Percentiles rank a stretch among this genome's conserved stretches.
phyloP scores from a whole-genome alignment of 31 red algal species.

The Asparagopsis taxiformis region DNA sequence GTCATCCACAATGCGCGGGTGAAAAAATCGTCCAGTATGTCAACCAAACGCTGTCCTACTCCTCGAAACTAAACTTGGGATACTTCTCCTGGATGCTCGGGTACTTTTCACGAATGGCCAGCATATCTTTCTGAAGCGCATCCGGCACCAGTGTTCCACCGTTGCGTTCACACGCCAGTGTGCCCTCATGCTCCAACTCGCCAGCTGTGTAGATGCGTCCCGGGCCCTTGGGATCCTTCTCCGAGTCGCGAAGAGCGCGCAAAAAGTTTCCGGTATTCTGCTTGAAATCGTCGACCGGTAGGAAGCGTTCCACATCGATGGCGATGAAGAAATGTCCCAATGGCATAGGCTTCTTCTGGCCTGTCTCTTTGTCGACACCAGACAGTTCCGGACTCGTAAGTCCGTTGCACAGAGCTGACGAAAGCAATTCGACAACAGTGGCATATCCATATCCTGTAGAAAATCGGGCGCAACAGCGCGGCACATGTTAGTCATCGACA shows the following conservation, averaged over 20 bases:
- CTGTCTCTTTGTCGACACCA: slow-evolving; percentile 74
- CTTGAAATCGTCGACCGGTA: slow-evolving; percentile 45
- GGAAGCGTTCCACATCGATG: slow-evolving; percentile 66
- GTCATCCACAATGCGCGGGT: too few relatives aligned
- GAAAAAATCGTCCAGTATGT: background rate
- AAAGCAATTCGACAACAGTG: slow-evolving; percentile 57
- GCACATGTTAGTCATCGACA: too few relatives aligned
- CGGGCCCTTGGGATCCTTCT: slow-evolving; percentile 69
- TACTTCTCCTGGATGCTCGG: slow-evolving; percentile 47
- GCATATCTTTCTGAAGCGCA: slow-evolving; percentile 71
- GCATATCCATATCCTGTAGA: slow-evolving; percentile 61
- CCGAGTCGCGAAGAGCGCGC: slow-evolving; percentile 45
- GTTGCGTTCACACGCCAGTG: slow-evolving; percentile 35
- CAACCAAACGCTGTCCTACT: background rate
- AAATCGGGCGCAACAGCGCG: background rate
- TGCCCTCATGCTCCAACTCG: slow-evolving; percentile 53
- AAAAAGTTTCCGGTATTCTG: slow-evolving; percentile 48
- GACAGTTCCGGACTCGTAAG: slow-evolving; percentile 46
- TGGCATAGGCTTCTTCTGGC: slow-evolving; percentile 54
- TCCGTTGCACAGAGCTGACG: slow-evolving; percentile 49
- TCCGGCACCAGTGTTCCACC: slow-evolving; percentile 59
- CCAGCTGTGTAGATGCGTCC: slow-evolving; percentile 69
- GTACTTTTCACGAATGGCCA: slow-evolving; percentile 40
- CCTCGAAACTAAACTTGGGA: slow-evolving; percentile 69
- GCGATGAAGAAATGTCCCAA: slow-evolving; percentile 76